Conservation (phyloP, 192 early-diverging fungal species). For the Gamsiella multidivaricata region DNA sequence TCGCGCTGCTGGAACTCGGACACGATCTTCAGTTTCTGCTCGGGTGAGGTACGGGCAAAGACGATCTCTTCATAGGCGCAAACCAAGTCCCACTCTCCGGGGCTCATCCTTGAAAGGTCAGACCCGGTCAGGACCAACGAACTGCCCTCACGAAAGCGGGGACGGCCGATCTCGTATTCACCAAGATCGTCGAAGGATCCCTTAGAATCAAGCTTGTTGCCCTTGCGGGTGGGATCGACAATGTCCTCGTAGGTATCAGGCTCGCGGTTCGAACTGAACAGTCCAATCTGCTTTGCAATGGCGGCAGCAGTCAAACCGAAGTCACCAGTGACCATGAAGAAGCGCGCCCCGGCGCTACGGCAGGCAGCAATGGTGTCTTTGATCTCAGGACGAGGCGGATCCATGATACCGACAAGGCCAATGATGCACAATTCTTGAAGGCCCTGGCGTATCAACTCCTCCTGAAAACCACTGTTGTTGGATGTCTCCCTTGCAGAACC, state of each 20-base stretch:
- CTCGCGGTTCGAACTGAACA: constrained; percentile 60
- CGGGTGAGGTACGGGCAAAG: constrained; percentile 91
- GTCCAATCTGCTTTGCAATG: constrained; percentile 82
- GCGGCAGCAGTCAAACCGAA: constrained; percentile 81
- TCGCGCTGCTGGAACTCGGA: constrained; percentile 79
- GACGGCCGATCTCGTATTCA: constrained; percentile 27
- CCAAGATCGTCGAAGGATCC: constrained; percentile 16
- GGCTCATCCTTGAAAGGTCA: constrained; percentile 69
- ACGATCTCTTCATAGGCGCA: constrained; percentile 80
- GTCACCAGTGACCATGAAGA: constrained; percentile 93
- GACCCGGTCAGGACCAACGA: constrained; percentile 75
- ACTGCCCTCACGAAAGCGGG: constrained; percentile 26
- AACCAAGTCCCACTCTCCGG: constrained; percentile 78
- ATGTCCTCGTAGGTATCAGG: constrained; percentile 54
- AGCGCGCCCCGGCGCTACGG: constrained; percentile 75
- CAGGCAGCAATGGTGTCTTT: constrained; percentile 68
- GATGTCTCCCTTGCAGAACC: not conserved
- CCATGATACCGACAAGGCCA: constrained; percentile 84
- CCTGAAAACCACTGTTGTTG: constrained; percentile 6
- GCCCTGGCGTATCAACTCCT: constrained; percentile 42
- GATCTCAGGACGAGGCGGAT: constrained; percentile 86
- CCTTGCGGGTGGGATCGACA: constrained; percentile 27
- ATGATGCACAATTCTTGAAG: constrained; percentile 70
- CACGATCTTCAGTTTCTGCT: constrained; percentile 80
- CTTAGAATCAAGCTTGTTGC: constrained; percentile 22